Evolutionary conservation across 495 filamentous ascomycete species (phyloP).

Genomic region (Penicillium chermesinum): DNA sequence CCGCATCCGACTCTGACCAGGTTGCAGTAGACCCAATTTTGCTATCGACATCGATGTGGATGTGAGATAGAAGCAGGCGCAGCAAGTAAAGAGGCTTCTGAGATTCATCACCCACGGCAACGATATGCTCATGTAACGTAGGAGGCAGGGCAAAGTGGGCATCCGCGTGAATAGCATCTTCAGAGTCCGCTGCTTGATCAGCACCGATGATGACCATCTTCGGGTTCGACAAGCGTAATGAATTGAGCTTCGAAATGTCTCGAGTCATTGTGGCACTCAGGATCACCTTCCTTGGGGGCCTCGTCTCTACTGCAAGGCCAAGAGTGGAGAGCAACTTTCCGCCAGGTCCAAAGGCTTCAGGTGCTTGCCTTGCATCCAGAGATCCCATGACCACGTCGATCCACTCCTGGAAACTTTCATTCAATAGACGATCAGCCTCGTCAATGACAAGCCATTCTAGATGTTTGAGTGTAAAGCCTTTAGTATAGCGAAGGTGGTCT

Average conservation of each 20-base stretch:
- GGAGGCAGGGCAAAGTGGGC: conserved; percentile 58
- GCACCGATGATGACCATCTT: conserved; percentile 65
- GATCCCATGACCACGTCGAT: conserved; percentile 64
- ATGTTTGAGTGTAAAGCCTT: conserved; percentile 73
- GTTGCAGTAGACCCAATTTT: conserved; percentile 5
- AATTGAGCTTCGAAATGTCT: conserved; percentile 74
- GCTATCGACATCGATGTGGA: conserved; percentile 23
- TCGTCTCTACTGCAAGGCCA: conserved; percentile 31
- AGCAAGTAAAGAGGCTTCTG: conserved; percentile 82
- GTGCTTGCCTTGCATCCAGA: conserved; percentile 47
- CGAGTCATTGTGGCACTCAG: conserved; percentile 92
- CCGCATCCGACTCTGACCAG: conserved; percentile 11
- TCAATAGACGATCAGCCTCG: conserved; percentile 87
- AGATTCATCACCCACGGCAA: conserved; percentile 67
- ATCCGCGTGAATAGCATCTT: conserved; percentile 21
- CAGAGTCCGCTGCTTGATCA: conserved; percentile 38
- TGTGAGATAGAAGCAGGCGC: conserved; percentile 33
- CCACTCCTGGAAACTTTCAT: conserved; percentile 92
- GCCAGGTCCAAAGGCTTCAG: conserved; percentile 46
- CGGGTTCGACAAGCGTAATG: conserved; percentile 66
- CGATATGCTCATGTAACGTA: conserved; percentile 63
- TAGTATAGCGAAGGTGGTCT: conserved; percentile 82
- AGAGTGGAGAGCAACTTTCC: conserved; percentile 35
- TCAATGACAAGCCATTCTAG: conserved; percentile 90
- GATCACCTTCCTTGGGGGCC: conserved; percentile 63